These are phyloP conservation scores for Calocera cornea DNA, from an alignment of 768 basidiomycete genomes.

Conservation along the genomic window DNA sequence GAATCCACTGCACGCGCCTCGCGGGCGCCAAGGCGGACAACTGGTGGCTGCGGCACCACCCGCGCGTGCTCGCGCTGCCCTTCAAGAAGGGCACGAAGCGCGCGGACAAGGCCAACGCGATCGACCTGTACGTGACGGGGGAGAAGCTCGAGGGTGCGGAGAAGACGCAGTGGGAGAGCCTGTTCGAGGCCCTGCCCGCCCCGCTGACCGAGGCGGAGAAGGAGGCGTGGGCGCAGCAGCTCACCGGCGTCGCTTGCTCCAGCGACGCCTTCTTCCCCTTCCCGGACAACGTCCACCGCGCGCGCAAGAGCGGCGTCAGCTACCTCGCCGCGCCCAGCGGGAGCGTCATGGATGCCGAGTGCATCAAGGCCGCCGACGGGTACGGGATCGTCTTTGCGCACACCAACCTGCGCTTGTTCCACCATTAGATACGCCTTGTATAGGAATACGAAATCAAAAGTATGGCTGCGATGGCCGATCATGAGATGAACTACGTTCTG, in stretches of 20 bases:
- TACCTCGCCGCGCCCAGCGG: slow-evolving; percentile 88
- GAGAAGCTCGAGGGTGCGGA: slow-evolving; percentile 82
- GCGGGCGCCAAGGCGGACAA: slow-evolving; percentile 97
- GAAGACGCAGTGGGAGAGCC: slow-evolving; percentile 75
- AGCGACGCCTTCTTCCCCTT: slow-evolving; percentile 99
- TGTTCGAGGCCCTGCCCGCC: slow-evolving; percentile 62
- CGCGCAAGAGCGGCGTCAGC: slow-evolving; percentile 77
- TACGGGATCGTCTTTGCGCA: slow-evolving; percentile 83
- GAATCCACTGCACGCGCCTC: slow-evolving; percentile 97
- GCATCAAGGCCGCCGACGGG: slow-evolving; percentile 93
- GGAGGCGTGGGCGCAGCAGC: slow-evolving; percentile 53
- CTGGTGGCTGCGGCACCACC: slow-evolving; percentile 98
- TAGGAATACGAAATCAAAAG: not conserved
- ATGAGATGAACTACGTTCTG: not conserved
- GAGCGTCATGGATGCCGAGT: slow-evolving; percentile 94
- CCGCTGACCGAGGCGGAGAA: slow-evolving; percentile 57
- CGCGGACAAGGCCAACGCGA: slow-evolving; percentile 96
- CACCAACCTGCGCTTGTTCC: slow-evolving; percentile 78
- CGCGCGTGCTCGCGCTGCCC: slow-evolving; percentile 77
- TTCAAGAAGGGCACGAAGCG: slow-evolving; percentile 98
- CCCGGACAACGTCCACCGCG: slow-evolving; percentile 93
- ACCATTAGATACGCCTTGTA: slow-evolving; percentile 42
- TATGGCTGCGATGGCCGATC: not conserved
- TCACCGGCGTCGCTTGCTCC: slow-evolving; percentile 81
- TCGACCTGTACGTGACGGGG: slow-evolving; percentile 88